A percentile compares a stretch with the other conserved stretches of the same genome.
Evolutionary conservation across 2,329 filamentous ascomycete species (phyloP).

Genomic region (Aspergillus tamarii): DNA sequence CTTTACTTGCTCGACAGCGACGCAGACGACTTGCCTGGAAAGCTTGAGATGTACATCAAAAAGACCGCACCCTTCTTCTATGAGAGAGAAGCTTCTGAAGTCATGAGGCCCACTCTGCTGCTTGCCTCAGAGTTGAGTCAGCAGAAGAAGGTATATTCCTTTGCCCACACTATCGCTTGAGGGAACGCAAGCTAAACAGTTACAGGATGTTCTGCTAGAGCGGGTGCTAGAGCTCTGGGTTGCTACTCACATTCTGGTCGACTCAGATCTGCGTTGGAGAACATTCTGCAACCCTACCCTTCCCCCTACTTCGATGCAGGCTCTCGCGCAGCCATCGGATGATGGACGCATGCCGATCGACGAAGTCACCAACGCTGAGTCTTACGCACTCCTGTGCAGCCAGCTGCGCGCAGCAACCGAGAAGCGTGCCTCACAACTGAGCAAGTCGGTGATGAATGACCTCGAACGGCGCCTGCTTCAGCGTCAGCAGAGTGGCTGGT

Average conservation of each 20-base stretch:
- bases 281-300: conserved; percentile 52
- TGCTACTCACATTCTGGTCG: conserved; percentile 58
- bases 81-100: conserved; percentile 53
- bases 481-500: conserved; percentile 59
- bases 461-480: conserved; percentile 63
- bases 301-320: conserved; percentile 39
- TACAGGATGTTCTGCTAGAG: conserved; percentile 51
- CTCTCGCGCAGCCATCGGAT: conserved; percentile 41
- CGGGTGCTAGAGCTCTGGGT: conserved; percentile 61
- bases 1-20: conserved; percentile 56
- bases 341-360: conserved; percentile 46
- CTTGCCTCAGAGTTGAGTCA: conserved; percentile 42
- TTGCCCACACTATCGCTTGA: no score
- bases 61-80: conserved; percentile 51
- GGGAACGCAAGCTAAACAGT: not conserved
- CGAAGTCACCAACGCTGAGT: conserved; percentile 44
- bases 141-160: conserved; percentile 40
- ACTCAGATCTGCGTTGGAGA: conserved; percentile 52
- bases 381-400: conserved; percentile 54
- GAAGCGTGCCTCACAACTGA: conserved; percentile 56
- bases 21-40: conserved; percentile 53
- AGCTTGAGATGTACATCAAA: conserved; percentile 59
- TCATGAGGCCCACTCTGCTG: conserved; percentile 55
- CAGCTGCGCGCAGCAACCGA: conserved; percentile 61
- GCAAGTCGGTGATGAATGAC: conserved; percentile 61